These are phyloP conservation scores for Gossypium stocksii DNA, from an alignment of 345 rosid species.

Conservation along the genomic window DNA sequence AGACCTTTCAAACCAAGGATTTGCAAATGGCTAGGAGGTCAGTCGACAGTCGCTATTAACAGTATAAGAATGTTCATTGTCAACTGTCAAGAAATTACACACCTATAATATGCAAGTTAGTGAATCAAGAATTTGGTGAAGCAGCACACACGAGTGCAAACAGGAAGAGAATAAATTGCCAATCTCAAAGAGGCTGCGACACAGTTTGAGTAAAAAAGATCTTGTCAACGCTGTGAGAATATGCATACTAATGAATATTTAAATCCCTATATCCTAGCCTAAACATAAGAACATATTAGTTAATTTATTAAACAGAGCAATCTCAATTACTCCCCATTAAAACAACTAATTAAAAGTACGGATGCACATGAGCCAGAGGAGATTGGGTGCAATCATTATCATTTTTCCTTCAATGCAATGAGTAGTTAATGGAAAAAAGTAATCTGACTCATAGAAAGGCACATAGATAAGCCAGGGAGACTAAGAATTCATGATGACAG, in stretches of 20 bases:
- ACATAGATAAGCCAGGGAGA: background rate
- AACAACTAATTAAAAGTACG: background rate
- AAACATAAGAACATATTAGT: background rate
- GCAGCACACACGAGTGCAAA: background rate
- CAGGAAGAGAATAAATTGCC: background rate
- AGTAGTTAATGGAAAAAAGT: background rate
- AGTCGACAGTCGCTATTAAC: background rate
- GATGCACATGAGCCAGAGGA: background rate
- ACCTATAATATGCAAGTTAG: slow-evolving; percentile 2
- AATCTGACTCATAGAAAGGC: background rate
- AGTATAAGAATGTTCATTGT: slow-evolving; percentile 7
- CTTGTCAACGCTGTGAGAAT: background rate
- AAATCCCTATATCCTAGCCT: background rate
- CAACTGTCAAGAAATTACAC: slow-evolving; percentile 11
- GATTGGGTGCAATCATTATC: background rate
- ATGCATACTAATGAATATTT: background rate
- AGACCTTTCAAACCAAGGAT: slow-evolving; percentile 9
- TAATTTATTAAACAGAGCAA: background rate
- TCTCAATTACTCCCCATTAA: background rate
- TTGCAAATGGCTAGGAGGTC: background rate
- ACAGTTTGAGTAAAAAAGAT: background rate
- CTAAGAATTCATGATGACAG: background rate
- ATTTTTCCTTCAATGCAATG: background rate
- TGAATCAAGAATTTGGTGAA: slow-evolving; percentile 1
- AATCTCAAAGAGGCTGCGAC: background rate